phyloP scores from a whole-genome alignment of 179 eudicot species.

The Beta macrorhiza region DNA sequence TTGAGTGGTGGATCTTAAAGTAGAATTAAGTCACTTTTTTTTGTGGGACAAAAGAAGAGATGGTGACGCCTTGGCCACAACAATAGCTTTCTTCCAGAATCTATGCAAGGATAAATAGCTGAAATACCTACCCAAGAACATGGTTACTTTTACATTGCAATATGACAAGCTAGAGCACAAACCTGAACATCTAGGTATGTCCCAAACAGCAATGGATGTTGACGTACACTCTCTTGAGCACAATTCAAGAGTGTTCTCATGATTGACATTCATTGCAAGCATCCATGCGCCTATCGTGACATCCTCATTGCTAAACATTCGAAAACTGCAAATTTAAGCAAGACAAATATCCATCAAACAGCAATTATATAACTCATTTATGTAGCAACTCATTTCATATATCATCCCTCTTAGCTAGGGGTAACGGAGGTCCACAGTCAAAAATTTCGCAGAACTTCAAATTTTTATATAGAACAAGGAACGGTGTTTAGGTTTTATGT shows the following conservation, averaged over 20 bases:
- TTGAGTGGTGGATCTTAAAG: neutral
- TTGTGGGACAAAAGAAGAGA: neutral
- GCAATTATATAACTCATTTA: neutral
- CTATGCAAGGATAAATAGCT: neutral
- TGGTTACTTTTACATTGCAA: too few species aligned
- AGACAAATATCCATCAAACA: neutral
- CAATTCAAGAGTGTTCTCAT: conserved; percentile 61
- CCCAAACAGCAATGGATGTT: conserved; percentile 89
- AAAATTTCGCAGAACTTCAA: neutral
- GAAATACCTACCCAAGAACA: too few species aligned
- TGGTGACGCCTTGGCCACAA: neutral
- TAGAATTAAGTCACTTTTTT: neutral
- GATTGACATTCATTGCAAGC: conserved; percentile 99
- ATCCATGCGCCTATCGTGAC: conserved; percentile 96
- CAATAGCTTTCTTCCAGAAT: neutral
- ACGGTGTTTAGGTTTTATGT: too few species aligned
- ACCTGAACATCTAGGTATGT: conserved; percentile 97
- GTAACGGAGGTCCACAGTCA: too few species aligned
- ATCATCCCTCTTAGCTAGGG: too few species aligned
- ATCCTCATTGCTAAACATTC: conserved; percentile 98
- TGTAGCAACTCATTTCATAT: neutral
- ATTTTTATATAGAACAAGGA: too few species aligned
- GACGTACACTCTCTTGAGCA: conserved; percentile 70
- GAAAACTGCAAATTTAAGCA: conserved; percentile 52
- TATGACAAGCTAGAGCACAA: conserved; percentile 22